Conservation (phyloP, 805 yeast species). For the Starmera quercuum region DNA sequence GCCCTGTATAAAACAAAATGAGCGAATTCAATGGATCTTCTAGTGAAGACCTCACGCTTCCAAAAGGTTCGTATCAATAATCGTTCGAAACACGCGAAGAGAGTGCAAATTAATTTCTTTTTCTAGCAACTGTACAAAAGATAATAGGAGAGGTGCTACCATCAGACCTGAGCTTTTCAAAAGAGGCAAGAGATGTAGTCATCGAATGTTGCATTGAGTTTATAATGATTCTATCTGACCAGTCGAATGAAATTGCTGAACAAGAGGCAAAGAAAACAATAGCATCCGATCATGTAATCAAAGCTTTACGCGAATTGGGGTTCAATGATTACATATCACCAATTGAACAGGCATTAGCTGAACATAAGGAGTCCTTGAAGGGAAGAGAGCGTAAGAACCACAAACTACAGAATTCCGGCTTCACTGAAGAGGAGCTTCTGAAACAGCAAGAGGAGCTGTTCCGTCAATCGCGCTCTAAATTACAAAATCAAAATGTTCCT, state of each 20-base stretch:
- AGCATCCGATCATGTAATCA: conserved; percentile 91
- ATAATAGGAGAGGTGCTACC: conserved; percentile 88
- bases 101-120: no score
- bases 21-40: conserved; percentile 13
- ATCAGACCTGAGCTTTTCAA: conserved; percentile 77
- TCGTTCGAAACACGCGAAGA: no score
- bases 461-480: conserved; percentile 62
- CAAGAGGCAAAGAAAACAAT: conserved; percentile 94
- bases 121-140: conserved; percentile 86
- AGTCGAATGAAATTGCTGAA: conserved; percentile 93
- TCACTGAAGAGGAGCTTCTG: conserved; percentile 86
- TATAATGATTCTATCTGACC: conserved; percentile 89
- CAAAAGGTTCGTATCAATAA: conserved; percentile 24
- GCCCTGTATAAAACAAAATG: no score
- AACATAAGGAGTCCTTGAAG: conserved; percentile 83
- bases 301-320: conserved; percentile 82
- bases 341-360: conserved; percentile 69
- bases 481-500: conserved; percentile 39
- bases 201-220: conserved; percentile 96
- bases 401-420: conserved; percentile 88
- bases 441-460: conserved; percentile 90
- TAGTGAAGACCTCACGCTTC: conserved; percentile 34
- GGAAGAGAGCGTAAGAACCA: conserved; percentile 87
- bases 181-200: conserved; percentile 90
- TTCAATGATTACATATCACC: conserved; percentile 79